A percentile compares a stretch with the other conserved stretches of the same genome.
phyloP scores from a whole-genome alignment of 805 yeast species.

The Hanseniaspora thailandica region DNA sequence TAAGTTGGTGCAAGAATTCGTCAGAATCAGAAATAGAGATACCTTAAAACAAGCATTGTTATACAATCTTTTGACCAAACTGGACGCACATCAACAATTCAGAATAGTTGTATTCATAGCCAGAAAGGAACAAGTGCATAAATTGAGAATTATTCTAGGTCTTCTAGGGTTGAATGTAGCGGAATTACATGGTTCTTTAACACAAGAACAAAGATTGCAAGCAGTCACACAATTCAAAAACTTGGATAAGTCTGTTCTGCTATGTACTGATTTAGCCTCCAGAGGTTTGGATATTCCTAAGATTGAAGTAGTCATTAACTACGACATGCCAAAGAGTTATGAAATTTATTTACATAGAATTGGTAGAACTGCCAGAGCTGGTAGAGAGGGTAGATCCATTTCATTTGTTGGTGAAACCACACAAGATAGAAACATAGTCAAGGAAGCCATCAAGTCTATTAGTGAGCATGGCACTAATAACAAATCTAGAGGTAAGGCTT shows the following conservation, averaged over 20 bases:
- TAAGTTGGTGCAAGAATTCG: slow-evolving; percentile 87
- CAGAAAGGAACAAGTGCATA: slow-evolving; percentile 83
- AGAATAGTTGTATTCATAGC: slow-evolving; percentile 85
- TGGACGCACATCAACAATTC: slow-evolving; percentile 51
- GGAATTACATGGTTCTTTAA: slow-evolving; percentile 71
- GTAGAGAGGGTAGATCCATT: slow-evolving; percentile 85
- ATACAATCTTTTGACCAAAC: slow-evolving; percentile 53
- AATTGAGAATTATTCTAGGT: slow-evolving; percentile 63
- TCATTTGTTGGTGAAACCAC: slow-evolving; percentile 87
- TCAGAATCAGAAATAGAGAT: slow-evolving; percentile 86
- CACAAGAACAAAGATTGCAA: slow-evolving; percentile 85
- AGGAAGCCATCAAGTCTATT: slow-evolving; percentile 68
- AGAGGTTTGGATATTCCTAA: slow-evolving; percentile 99
- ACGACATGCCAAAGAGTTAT: slow-evolving; percentile 86
- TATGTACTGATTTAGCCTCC: slow-evolving; percentile 97
- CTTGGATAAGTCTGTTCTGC: slow-evolving; percentile 69
- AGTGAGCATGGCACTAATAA: slow-evolving; percentile 28
- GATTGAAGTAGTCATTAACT: slow-evolving; percentile 87
- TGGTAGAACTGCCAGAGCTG: slow-evolving; percentile 99
- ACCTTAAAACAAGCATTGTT: slow-evolving; percentile 71
- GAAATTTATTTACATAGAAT: slow-evolving; percentile 93
- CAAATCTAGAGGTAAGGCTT: slow-evolving; percentile 43
- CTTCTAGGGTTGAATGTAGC: slow-evolving; percentile 64
- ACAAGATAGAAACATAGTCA: slow-evolving; percentile 83
- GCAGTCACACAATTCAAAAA: slow-evolving; percentile 75